Conservation (phyloP, 257 asterid species). For the Dorcoceras hygrometricum region DNA sequence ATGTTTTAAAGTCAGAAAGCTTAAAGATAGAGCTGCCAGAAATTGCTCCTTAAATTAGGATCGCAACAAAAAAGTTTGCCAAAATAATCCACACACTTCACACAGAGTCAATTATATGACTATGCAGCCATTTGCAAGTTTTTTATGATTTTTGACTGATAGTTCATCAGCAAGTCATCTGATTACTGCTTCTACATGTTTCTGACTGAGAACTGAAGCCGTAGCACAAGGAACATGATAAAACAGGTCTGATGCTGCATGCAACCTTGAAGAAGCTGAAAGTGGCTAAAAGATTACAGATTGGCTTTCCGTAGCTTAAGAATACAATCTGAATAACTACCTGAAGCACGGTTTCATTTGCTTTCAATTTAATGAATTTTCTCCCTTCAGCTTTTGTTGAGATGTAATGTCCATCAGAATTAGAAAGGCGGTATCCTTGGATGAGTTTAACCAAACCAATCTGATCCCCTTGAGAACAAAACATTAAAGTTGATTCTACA, state of each 20-base stretch:
- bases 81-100: neutral
- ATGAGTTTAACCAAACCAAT: constrained; percentile 85
- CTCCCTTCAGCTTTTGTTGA: constrained; percentile 92
- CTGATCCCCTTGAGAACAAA: constrained; percentile 94
- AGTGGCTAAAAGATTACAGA: constrained; percentile 2
- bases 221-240: constrained; percentile 16
- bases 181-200: constrained; percentile 13
- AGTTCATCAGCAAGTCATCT: constrained; percentile 20
- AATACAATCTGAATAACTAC: constrained; percentile 37
- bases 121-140: constrained; percentile 19
- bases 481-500: constrained; percentile 85
- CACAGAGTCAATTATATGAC: constrained; percentile 10
- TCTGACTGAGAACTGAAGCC: constrained; percentile 16
- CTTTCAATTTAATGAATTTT: constrained; percentile 80
- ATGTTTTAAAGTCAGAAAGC: neutral
- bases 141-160: constrained; percentile 2
- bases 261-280: constrained; percentile 18
- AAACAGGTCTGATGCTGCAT: constrained; percentile 3
- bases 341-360: constrained; percentile 89
- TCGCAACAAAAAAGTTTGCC: neutral
- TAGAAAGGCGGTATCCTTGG: constrained; percentile 79
- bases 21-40: constrained; percentile 5
- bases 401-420: constrained; percentile 82
- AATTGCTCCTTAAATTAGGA: constrained; percentile 11
- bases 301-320: constrained; percentile 8